A percentile compares a stretch with the other conserved stretches of the same genome.
These are phyloP conservation scores for Helotiales sp. DNA, from an alignment of 2,329 filamentous ascomycete species.

Conservation along the genomic window DNA sequence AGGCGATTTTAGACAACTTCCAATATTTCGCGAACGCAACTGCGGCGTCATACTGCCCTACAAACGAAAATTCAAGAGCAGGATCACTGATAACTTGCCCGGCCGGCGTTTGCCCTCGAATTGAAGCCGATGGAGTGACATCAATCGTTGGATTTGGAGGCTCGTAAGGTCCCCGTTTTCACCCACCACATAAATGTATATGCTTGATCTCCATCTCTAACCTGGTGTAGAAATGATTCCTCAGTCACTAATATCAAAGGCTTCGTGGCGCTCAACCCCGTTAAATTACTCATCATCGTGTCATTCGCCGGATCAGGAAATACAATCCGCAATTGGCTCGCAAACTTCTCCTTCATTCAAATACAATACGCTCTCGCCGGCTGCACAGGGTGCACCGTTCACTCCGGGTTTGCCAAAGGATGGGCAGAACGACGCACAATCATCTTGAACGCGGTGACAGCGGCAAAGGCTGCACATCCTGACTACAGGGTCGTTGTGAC, in stretches of 20 bases:
- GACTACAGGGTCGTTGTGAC: slow-evolving; percentile 38
- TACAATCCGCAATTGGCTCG: slow-evolving; percentile 24
- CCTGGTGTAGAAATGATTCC: slow-evolving; percentile 11
- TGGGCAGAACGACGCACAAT: slow-evolving; percentile 29
- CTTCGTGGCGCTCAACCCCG: slow-evolving; percentile 29
- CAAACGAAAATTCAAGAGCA: slow-evolving; percentile 27
- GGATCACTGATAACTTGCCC: slow-evolving; percentile 29
- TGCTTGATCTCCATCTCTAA: neutral
- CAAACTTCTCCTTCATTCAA: slow-evolving; percentile 24
- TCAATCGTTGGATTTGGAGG: slow-evolving; percentile 29
- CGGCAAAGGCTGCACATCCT: slow-evolving; percentile 28
- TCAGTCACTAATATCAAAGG: slow-evolving; percentile 27
- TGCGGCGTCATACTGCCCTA: slow-evolving; percentile 34
- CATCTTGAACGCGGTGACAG: slow-evolving; percentile 31
- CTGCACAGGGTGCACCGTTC: slow-evolving; percentile 29
- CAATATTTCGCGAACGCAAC: slow-evolving; percentile 34
- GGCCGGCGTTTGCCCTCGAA: slow-evolving; percentile 24
- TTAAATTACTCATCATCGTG: slow-evolving; percentile 28
- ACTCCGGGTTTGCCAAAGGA: slow-evolving; percentile 36
- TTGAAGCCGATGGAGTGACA: slow-evolving; percentile 26
- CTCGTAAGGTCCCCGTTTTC: slow-evolving; percentile 14
- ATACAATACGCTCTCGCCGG: neutral
- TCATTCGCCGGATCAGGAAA: slow-evolving; percentile 31
- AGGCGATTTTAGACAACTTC: slow-evolving; percentile 29
- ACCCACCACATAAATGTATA: neutral